These are phyloP conservation scores for Chaetomium olivaceum DNA, from an alignment of 2,329 filamentous ascomycete species.

Conservation along the genomic window DNA sequence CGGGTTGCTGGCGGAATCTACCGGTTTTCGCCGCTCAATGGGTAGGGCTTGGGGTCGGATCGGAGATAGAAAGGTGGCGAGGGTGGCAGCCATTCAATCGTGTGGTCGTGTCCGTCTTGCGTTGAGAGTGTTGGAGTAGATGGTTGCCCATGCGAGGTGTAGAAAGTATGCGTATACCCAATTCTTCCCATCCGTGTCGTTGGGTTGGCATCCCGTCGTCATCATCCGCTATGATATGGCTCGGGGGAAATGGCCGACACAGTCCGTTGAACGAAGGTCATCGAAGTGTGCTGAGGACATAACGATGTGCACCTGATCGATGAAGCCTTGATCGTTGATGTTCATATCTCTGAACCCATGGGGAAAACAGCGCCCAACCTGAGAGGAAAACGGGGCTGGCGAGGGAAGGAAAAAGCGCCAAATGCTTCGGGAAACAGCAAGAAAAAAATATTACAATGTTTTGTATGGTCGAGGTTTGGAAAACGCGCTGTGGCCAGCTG, in stretches of 20 bases:
- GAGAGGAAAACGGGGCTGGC: not conserved
- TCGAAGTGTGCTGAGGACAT: not conserved
- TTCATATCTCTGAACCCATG: not conserved
- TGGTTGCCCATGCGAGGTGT: constrained; percentile 35
- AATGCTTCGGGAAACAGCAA: constrained; percentile 12
- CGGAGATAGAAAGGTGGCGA: not conserved
- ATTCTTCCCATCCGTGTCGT: constrained; percentile 30
- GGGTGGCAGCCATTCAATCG: constrained; percentile 6
- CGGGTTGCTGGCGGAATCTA: constrained; percentile 14
- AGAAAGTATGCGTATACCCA: constrained; percentile 32
- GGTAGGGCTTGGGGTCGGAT: not conserved
- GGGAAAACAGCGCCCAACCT: not conserved
- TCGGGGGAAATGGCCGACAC: constrained; percentile 9
- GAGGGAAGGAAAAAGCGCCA: constrained; percentile 13
- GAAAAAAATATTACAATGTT: constrained; percentile 24
- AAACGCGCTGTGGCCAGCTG: not conserved
- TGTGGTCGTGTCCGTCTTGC: constrained; percentile 1
- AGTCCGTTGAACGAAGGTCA: constrained; percentile 11
- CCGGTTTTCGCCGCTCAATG: constrained; percentile 2
- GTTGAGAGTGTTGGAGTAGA: constrained; percentile 25
- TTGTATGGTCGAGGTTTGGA: not conserved
- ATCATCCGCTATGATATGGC: constrained; percentile 29
- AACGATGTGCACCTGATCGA: not conserved
- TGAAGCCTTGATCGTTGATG: not conserved
- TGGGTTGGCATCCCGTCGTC: constrained; percentile 27